Conservation (phyloP, 331 rosid genomes). For the Spiraea crenata region DNA sequence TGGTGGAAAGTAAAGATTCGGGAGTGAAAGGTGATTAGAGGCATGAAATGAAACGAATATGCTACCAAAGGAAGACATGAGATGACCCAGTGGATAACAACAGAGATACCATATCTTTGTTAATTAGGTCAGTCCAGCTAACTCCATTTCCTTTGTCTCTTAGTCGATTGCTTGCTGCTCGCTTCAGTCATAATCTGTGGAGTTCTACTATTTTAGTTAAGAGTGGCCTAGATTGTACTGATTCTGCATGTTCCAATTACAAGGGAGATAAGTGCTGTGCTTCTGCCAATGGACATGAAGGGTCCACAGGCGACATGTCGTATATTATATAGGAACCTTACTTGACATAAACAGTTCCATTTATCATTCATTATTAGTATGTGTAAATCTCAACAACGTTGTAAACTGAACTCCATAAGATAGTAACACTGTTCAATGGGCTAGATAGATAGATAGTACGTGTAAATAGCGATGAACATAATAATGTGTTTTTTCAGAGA, state of each 20-base stretch:
- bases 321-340: not conserved
- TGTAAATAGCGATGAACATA: no score
- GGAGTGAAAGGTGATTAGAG: not conserved
- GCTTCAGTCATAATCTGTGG: no score
- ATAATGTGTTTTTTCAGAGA: no score
- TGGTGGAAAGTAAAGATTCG: not conserved
- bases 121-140: not conserved
- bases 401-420: no score
- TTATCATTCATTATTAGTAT: not conserved
- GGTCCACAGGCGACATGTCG: not conserved
- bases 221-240: not conserved
- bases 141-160: no score
- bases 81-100: conserved; percentile 14
- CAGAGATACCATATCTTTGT: conserved; percentile 16
- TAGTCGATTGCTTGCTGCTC: no score
- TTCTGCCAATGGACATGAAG: conserved; percentile 2
- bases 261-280: conserved; percentile 11
- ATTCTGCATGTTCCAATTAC: conserved; percentile 5
- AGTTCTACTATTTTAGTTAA: no score
- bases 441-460: no score
- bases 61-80: conserved; percentile 2
- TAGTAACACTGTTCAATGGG: no score
- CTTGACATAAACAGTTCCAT: not conserved
- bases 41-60: not conserved
- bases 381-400: no score